These are phyloP conservation scores for Boletales sp. DNA, from an alignment of 768 basidiomycete species.

Conservation along the genomic window DNA sequence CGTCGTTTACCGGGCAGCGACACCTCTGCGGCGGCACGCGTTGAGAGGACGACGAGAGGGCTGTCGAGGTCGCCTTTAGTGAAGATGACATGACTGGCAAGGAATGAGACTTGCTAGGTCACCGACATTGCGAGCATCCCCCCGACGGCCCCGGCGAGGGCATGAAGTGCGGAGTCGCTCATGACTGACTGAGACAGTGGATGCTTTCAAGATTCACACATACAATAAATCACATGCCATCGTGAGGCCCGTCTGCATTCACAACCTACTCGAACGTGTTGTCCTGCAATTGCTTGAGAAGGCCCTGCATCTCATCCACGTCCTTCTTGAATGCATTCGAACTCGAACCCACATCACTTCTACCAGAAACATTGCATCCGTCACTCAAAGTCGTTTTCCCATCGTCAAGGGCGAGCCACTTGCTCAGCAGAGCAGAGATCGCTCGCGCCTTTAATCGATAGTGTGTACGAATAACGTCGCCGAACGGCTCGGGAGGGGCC, in stretches of 20 bases:
- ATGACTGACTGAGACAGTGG: too few species aligned
- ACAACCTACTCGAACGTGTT: conserved; percentile 3
- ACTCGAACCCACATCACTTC: conserved; percentile 41
- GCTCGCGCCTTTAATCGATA: conserved; percentile 80
- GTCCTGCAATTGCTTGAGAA: conserved; percentile 47
- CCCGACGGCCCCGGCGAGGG: conserved; percentile 85
- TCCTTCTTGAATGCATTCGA: conserved; percentile 65
- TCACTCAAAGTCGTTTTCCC: conserved; percentile 55
- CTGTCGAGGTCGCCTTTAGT: conserved; percentile 36
- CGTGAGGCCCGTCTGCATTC: not conserved
- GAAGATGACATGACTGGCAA: not conserved
- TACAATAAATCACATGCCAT: conserved; percentile 15
- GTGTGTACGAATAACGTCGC: conserved; percentile 84
- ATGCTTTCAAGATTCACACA: conserved; percentile 1
- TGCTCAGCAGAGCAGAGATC: conserved; percentile 69
- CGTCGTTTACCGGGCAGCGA: too few species aligned
- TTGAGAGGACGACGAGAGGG: conserved; percentile 89
- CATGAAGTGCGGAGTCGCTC: conserved; percentile 82
- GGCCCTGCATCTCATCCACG: conserved; percentile 64
- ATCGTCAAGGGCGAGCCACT: conserved; percentile 77
- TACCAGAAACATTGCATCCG: conserved; percentile 42
- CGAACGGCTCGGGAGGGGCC: conserved; percentile 81
- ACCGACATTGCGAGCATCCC: conserved; percentile 90
- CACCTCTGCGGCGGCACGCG: conserved; percentile 89
- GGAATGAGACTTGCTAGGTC: conserved; percentile 60